Conservation (phyloP, 225 moss, liverwort and hornwort genomes). For the Anthoceros angustus region DNA sequence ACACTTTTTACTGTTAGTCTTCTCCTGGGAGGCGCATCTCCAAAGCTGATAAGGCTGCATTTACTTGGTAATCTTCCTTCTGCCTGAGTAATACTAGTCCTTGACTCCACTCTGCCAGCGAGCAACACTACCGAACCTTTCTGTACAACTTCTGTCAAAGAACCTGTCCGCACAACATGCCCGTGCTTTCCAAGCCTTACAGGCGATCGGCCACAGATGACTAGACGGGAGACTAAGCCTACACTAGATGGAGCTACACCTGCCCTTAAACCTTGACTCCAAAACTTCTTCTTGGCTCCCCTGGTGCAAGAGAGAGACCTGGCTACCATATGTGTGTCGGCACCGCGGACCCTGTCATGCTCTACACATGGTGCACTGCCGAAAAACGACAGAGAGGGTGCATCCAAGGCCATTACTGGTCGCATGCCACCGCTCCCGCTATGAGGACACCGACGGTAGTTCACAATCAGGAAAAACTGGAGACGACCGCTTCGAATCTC, state of each 20-base stretch:
- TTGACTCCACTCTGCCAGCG: neutral
- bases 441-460: too few relatives aligned
- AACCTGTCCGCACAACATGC: neutral
- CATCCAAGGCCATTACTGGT: neutral
- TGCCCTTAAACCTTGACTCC: neutral
- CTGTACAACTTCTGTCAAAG: neutral
- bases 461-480: too few relatives aligned
- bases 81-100: neutral
- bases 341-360: neutral
- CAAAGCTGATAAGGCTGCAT: neutral
- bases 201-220: neutral
- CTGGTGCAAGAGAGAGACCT: neutral
- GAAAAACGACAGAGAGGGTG: neutral
- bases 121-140: neutral
- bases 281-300: neutral
- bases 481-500: too few relatives aligned
- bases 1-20: neutral
- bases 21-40: neutral
- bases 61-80: neutral
- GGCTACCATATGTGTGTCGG: neutral
- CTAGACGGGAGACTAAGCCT: neutral
- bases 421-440: too few relatives aligned
- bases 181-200: neutral
- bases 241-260: neutral
- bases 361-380: neutral